Evolutionary conservation across 2,329 filamentous ascomycete genomes (phyloP).

Genomic region (Pestalotiopsis sp.): DNA sequence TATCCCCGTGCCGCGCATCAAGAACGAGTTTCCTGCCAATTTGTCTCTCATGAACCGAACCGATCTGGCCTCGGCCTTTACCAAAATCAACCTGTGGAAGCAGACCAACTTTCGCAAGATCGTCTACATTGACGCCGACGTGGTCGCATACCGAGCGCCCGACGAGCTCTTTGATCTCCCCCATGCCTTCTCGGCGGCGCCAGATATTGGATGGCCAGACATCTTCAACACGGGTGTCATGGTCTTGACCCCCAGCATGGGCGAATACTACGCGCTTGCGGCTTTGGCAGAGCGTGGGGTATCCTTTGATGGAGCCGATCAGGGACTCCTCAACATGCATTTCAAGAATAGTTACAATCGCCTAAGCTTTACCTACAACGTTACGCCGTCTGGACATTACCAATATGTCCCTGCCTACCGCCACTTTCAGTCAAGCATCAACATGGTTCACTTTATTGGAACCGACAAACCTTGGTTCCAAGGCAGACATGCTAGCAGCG

Average conservation of each 20-base stretch:
- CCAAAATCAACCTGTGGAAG: conserved; percentile 94
- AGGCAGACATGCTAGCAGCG: conserved; percentile 57
- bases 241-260: conserved; percentile 83
- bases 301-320: conserved; percentile 96
- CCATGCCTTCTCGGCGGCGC: conserved; percentile 70
- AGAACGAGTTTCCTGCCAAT: conserved; percentile 77
- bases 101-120: conserved; percentile 89
- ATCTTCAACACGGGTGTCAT: conserved; percentile 98
- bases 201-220: conserved; percentile 98
- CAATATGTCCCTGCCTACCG: conserved; percentile 95
- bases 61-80: conserved; percentile 91
- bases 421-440: conserved; percentile 89
- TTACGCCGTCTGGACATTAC: conserved; percentile 94
- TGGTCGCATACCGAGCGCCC: conserved; percentile 86
- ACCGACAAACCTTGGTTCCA: conserved; percentile 85
- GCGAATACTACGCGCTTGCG: conserved; percentile 82
- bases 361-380: conserved; percentile 94
- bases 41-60: conserved; percentile 89
- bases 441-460: conserved; percentile 93
- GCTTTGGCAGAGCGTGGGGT: conserved; percentile 84
- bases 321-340: conserved; percentile 93
- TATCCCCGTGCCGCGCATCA: conserved; percentile 79
- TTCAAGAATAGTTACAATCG: conserved; percentile 84
- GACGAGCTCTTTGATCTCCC: conserved; percentile 83
- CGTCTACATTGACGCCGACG: conserved; percentile 92